phyloP scores from a whole-genome alignment of 2,329 filamentous ascomycete species.

The Pyricularia sp. region DNA sequence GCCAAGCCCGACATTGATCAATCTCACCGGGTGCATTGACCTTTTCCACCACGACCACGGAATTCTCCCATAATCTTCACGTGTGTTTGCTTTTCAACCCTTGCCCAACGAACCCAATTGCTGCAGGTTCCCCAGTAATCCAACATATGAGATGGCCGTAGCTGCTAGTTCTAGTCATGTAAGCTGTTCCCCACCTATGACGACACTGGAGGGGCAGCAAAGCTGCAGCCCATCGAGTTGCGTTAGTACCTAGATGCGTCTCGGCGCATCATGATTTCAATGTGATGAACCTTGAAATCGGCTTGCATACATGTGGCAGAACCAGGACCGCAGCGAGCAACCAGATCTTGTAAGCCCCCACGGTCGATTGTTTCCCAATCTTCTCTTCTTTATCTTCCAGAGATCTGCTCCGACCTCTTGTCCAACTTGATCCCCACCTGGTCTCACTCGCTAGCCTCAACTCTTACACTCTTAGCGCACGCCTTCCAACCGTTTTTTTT shows the following conservation, averaged over 20 bases:
- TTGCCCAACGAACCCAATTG: not conserved
- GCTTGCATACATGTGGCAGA: not conserved
- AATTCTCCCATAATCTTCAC: not conserved
- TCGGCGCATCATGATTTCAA: not conserved
- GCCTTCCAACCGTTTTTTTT: not conserved
- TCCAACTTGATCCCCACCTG: not conserved
- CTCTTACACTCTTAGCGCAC: not conserved
- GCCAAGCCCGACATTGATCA: not conserved
- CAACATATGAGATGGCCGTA: not conserved
- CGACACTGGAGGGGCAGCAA: slow-evolving; percentile 9
- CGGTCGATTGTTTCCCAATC: not conserved
- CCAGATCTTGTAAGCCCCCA: too few relatives aligned
- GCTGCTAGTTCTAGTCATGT: not conserved
- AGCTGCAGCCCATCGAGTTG: not conserved
- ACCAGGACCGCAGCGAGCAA: not conserved
- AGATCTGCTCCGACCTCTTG: not conserved
- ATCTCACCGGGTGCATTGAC: not conserved
- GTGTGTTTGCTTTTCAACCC: not conserved
- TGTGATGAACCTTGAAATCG: not conserved
- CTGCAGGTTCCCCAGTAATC: not conserved
- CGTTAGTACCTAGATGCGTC: not conserved
- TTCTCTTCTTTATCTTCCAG: not conserved
- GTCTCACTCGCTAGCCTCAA: not conserved
- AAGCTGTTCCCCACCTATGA: slow-evolving; percentile 8
- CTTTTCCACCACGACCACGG: not conserved